Conservation (phyloP, 75 land plant genomes). For the Chamaecyparis obtusa region DNA sequence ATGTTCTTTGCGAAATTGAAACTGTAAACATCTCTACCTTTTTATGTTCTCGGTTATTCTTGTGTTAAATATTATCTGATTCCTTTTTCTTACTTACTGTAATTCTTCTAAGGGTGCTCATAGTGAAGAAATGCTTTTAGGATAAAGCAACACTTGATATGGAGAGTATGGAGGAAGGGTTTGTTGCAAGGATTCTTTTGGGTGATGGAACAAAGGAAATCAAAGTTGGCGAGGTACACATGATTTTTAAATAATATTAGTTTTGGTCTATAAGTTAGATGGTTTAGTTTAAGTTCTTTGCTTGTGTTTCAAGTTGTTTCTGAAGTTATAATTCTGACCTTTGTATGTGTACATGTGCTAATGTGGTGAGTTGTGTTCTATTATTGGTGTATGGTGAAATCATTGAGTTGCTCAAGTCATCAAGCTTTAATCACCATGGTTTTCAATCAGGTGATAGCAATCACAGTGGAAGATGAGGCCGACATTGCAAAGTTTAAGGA, state of each 20-base stretch:
- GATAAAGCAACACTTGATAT: conserved; percentile 98
- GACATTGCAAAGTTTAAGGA: conserved; percentile 81
- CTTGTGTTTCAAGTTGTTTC: neutral
- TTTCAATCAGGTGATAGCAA: conserved; percentile 60
- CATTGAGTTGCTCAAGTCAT: neutral
- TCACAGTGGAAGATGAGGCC: conserved; percentile 84
- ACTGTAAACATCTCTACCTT: conserved; percentile 52
- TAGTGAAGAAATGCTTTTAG: conserved; percentile 27
- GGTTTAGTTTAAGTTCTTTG: neutral
- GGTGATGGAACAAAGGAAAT: conserved; percentile 92
- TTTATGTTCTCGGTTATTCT: neutral
- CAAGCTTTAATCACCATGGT: neutral
- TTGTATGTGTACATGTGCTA: neutral
- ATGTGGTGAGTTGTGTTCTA: neutral
- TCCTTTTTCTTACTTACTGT: neutral
- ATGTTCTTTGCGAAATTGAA: conserved; percentile 98
- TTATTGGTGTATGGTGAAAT: neutral
- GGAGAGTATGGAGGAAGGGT: conserved; percentile 99
- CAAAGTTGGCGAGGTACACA: conserved; percentile 91
- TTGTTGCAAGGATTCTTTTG: conserved; percentile 79
- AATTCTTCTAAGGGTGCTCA: conserved; percentile 7
- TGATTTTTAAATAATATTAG: neutral
- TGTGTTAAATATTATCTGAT: neutral
- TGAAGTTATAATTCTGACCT: neutral
- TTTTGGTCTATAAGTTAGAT: neutral